phyloP scores from a whole-genome alignment of 129 eudicot genomes.

The Calendula officinalis region DNA sequence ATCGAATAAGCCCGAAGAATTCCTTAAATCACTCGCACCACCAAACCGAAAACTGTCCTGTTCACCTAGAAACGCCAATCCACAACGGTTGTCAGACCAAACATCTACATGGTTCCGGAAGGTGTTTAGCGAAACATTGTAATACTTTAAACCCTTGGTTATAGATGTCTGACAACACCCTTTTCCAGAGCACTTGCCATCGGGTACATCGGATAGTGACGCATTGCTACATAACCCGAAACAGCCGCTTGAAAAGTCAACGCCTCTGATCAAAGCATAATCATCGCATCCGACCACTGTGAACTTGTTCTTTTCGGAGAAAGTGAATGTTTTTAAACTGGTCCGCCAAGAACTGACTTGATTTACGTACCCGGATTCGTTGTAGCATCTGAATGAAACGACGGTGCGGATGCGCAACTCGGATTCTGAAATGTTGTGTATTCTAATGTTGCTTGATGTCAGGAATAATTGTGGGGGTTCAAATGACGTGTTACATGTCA shows the following conservation, averaged over 20 bases:
- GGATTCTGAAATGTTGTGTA: not conserved
- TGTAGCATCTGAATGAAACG: not conserved
- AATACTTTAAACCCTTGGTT: constrained; percentile 25
- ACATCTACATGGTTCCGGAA: not conserved
- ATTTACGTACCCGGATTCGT: not conserved
- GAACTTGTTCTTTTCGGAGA: constrained; percentile 18
- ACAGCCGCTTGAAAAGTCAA: constrained; percentile 2
- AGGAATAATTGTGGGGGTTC: constrained; percentile 23
- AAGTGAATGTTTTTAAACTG: not conserved
- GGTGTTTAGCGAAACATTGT: not conserved
- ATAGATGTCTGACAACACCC: constrained; percentile 43
- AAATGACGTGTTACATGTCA: constrained; percentile 31
- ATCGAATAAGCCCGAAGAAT: not conserved
- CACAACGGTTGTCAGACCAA: constrained; percentile 19
- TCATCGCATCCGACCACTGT: constrained; percentile 23
- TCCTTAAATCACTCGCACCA: constrained; percentile 11
- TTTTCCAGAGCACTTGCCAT: constrained; percentile 31
- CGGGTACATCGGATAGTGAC: not conserved
- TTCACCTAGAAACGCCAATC: constrained; percentile 38
- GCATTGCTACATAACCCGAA: not conserved
- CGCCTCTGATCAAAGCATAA: not conserved
- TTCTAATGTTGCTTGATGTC: not conserved
- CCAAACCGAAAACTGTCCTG: constrained; percentile 20
- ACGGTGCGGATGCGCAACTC: not conserved
- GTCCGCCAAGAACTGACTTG: too few species aligned